These are phyloP conservation scores for Cnidoscolus chayamansa DNA, from an alignment of 441 rosid species.

Conservation along the genomic window DNA sequence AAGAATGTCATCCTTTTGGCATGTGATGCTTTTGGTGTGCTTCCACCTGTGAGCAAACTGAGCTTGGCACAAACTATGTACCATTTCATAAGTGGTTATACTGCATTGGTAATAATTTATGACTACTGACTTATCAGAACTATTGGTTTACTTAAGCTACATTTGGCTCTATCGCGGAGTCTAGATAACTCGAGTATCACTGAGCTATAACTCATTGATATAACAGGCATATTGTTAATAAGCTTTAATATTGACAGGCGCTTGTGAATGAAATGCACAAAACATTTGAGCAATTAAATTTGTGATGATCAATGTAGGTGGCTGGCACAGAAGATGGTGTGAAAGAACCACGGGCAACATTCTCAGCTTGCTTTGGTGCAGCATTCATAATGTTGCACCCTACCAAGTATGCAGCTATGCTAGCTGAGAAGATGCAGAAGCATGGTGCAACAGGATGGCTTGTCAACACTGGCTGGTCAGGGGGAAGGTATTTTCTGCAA, in stretches of 20 bases:
- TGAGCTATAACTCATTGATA: too few species aligned
- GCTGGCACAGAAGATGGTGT: slow-evolving; percentile 97
- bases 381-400: slow-evolving; percentile 98
- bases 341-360: slow-evolving; percentile 86
- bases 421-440: slow-evolving; percentile 89
- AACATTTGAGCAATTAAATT: background rate
- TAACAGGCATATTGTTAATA: background rate
- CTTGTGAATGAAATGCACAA: background rate
- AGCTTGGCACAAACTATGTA: slow-evolving; percentile 87
- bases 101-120: slow-evolving; percentile 60
- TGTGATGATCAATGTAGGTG: slow-evolving; percentile 40
- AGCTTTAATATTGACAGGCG: background rate
- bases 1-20: slow-evolving; percentile 89
- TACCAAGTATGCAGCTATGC: slow-evolving; percentile 92
- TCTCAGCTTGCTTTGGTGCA: slow-evolving; percentile 96
- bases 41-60: slow-evolving; percentile 96
- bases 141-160: too few species aligned
- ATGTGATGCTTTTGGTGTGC: slow-evolving; percentile 94
- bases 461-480: slow-evolving; percentile 96
- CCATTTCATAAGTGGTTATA: slow-evolving; percentile 97
- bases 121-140: background rate
- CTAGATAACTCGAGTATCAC: too few species aligned
- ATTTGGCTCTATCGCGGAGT: too few species aligned
- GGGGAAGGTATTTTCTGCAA: slow-evolving; percentile 61
- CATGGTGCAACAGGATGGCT: slow-evolving; percentile 97